phyloP scores from a whole-genome alignment of 306 rosid genomes.

The cucumber (Cucumis sativus) region Cucumber_9930_V3 NC_026659.2:26796001-26796500 shows the following conservation, averaged over 20 bases:
- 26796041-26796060: neutral
- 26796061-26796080: neutral
- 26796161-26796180: neutral
- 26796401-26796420: neutral
- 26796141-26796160: neutral
- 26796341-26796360: neutral
- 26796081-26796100: neutral
- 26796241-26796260: neutral
- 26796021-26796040: too few relatives aligned
- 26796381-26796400: neutral
- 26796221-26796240: neutral
- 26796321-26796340: neutral
- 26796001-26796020: neutral
- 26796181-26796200: neutral
- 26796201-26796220: neutral
- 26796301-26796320: neutral
- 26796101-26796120: neutral
- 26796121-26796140: neutral
- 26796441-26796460: neutral
- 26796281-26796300: neutral
- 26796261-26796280: neutral
- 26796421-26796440: neutral
- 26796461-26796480: neutral
- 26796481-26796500: neutral
- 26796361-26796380: neutral